Evolutionary conservation across 2,329 filamentous ascomycete genomes (phyloP).

Genomic region (Clathrospora elynae): DNA sequence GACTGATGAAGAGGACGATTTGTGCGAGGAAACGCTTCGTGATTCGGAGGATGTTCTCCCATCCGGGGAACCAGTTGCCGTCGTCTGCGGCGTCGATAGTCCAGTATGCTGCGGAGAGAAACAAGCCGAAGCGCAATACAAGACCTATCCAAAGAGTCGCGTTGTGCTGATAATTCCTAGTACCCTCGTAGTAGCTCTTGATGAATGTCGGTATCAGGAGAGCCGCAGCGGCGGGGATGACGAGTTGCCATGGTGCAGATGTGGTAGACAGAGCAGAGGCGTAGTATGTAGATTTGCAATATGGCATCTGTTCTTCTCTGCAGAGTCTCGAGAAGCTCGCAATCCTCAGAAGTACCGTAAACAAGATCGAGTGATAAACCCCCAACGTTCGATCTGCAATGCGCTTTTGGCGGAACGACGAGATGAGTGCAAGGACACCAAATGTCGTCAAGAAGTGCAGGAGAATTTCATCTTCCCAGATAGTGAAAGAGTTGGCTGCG

Average conservation of each 20-base stretch:
- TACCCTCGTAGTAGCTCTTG: slow-evolving; percentile 79
- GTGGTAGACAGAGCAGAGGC: slow-evolving; percentile 89
- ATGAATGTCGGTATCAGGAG: slow-evolving; percentile 74
- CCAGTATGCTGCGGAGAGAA: slow-evolving; percentile 84
- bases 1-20: slow-evolving; percentile 74
- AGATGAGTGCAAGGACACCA: slow-evolving; percentile 73
- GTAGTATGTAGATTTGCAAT: slow-evolving; percentile 94
- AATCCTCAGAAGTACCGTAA: slow-evolving; percentile 76
- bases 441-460: slow-evolving; percentile 91
- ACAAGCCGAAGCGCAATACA: slow-evolving; percentile 74
- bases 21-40: slow-evolving; percentile 80
- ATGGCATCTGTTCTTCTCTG: slow-evolving; percentile 97
- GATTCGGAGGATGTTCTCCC: slow-evolving; percentile 66
- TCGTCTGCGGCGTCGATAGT: slow-evolving; percentile 87
- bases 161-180: slow-evolving; percentile 84
- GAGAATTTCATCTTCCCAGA: slow-evolving; percentile 96
- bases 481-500: slow-evolving; percentile 96
- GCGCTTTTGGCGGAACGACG: slow-evolving; percentile 74
- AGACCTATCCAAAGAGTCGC: slow-evolving; percentile 83
- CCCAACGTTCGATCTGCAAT: slow-evolving; percentile 73
- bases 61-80: slow-evolving; percentile 71
- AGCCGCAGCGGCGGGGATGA: slow-evolving; percentile 76
- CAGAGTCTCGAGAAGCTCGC: slow-evolving; percentile 91
- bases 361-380: slow-evolving; percentile 82
- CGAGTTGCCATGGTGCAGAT: slow-evolving; percentile 86